Evolutionary conservation across 768 basidiomycete genomes (phyloP).

Genomic region (Hydnomerulius pinastri): DNA sequence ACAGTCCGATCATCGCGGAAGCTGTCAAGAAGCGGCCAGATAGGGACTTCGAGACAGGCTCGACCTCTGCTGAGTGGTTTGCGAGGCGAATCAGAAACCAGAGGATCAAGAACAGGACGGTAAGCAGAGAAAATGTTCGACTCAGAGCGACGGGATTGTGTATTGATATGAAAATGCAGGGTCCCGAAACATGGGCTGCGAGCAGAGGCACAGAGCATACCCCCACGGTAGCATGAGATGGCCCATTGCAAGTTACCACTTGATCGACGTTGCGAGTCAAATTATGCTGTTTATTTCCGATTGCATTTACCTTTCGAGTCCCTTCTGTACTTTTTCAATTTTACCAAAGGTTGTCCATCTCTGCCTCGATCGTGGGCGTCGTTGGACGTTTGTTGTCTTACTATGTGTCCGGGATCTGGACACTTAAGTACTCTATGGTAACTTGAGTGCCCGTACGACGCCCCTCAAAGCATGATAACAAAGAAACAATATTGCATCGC

Average conservation of each 20-base stretch:
- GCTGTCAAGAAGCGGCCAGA: constrained; percentile 39
- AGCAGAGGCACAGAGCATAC: constrained; percentile 33
- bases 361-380: not conserved
- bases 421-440: no score
- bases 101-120: constrained; percentile 44
- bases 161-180: constrained; percentile 11
- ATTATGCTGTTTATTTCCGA: no score
- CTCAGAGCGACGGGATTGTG: not conserved
- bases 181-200: constrained; percentile 32
- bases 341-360: no score
- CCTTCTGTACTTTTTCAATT: no score
- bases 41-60: constrained; percentile 36
- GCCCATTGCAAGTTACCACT: no score
- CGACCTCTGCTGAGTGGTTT: constrained; percentile 45
- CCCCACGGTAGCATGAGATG: constrained; percentile 17
- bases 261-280: no score
- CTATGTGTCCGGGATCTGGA: no score
- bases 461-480: no score
- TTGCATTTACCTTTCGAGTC: no score
- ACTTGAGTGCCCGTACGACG: no score
- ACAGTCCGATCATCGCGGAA: constrained; percentile 52
- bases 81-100: constrained; percentile 41
- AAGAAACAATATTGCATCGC: no score
- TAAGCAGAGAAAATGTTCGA: constrained; percentile 18
- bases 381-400: no score